Conservation (phyloP, 1,139 yeast species). For the Arxiozyma telluris region DNA sequence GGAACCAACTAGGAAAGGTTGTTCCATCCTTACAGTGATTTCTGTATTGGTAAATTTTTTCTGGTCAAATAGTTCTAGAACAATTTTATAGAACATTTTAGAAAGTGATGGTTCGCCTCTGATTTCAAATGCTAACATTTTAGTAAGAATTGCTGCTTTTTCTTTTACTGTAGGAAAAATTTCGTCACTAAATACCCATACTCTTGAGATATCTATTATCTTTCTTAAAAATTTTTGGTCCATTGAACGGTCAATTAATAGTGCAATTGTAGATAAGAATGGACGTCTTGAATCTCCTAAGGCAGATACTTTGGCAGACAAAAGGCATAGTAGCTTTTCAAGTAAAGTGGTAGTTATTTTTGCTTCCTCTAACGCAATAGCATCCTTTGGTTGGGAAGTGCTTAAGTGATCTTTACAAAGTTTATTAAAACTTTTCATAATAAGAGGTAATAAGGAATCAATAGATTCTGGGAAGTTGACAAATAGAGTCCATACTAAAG, state of each 20-base stretch:
- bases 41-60: conserved; percentile 75
- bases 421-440: conserved; percentile 82
- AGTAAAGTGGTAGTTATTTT: conserved; percentile 68
- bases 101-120: conserved; percentile 79
- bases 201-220: conserved; percentile 68
- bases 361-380: conserved; percentile 45
- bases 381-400: conserved; percentile 42
- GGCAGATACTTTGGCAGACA: conserved; percentile 70
- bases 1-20: conserved; percentile 92
- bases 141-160: conserved; percentile 86
- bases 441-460: conserved; percentile 62
- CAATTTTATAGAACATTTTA: conserved; percentile 73
- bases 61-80: conserved; percentile 82
- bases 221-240: conserved; percentile 68
- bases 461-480: conserved; percentile 63
- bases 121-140: conserved; percentile 88
- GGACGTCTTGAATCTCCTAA: conserved; percentile 91
- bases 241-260: conserved; percentile 78
- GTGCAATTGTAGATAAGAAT: conserved; percentile 77
- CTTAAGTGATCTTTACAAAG: conserved; percentile 83
- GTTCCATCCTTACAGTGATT: conserved; percentile 90
- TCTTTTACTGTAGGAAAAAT: conserved; percentile 93
- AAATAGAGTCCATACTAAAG: conserved; percentile 75
- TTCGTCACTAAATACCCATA: conserved; percentile 86
- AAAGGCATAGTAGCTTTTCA: conserved; percentile 67